Percentiles rank a stretch among this genome's conserved stretches.
phyloP scores from a whole-genome alignment of 495 filamentous ascomycete genomes.

The Aspergillus conjunctus region DNA sequence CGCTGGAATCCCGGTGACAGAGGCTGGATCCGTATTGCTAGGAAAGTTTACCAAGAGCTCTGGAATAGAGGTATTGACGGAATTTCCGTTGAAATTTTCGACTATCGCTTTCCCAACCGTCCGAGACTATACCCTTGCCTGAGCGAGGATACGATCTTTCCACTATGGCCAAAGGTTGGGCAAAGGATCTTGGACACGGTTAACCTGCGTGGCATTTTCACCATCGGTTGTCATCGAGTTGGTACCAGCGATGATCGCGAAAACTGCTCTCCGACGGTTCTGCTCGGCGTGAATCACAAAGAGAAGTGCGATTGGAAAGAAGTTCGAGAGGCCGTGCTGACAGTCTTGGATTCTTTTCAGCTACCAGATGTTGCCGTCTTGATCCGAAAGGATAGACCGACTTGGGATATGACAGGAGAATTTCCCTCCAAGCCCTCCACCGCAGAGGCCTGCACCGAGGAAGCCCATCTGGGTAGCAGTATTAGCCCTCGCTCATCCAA shows the following conservation, averaged over 20 bases:
- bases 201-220: not conserved
- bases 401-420: not conserved
- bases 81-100: slow-evolving; percentile 12
- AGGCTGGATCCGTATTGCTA: not conserved
- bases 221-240: slow-evolving; percentile 7
- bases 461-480: slow-evolving; percentile 1
- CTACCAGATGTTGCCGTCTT: not conserved
- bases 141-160: not conserved
- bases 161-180: not conserved
- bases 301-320: slow-evolving; percentile 1
- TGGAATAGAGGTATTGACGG: not conserved
- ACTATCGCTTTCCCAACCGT: not conserved
- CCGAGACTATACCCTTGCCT: slow-evolving; percentile 2
- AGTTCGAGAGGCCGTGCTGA: not conserved
- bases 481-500: not conserved
- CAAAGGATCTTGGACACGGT: not conserved
- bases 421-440: not conserved
- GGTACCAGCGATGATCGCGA: not conserved
- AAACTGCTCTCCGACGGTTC: not conserved
- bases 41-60: not conserved
- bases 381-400: slow-evolving; percentile 11
- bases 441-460: not conserved
- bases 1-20: not conserved
- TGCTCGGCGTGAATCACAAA: slow-evolving; percentile 3
- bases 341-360: not conserved